phyloP scores from a whole-genome alignment of 2,329 filamentous ascomycete species.

The Pseudogymnoascus destructans region DNA sequence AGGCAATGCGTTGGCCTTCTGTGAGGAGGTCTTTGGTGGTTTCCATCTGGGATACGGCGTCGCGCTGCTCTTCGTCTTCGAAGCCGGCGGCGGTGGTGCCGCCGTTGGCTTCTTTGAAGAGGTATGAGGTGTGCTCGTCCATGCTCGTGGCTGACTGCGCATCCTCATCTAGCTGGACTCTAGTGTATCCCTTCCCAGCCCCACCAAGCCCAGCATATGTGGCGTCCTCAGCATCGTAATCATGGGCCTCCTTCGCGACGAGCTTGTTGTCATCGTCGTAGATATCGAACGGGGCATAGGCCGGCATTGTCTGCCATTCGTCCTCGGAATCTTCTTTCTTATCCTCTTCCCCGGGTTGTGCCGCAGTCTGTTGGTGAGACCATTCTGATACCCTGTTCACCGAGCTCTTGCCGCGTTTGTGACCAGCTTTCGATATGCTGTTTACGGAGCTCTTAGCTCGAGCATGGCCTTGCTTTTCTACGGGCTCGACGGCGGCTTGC shows the following conservation, averaged over 20 bases:
- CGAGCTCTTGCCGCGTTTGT: conserved; percentile 4
- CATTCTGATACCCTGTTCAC: conserved; percentile 52
- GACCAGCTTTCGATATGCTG: neutral
- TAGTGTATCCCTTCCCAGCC: conserved; percentile 87
- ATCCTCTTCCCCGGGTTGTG: conserved; percentile 39
- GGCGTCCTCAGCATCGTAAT: conserved; percentile 52
- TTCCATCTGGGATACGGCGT: conserved; percentile 81
- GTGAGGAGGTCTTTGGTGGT: conserved; percentile 91
- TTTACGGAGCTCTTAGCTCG: conserved; percentile 8
- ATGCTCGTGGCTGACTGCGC: conserved; percentile 86
- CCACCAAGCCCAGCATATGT: conserved; percentile 70
- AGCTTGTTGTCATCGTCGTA: conserved; percentile 90
- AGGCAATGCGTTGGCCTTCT: conserved; percentile 89
- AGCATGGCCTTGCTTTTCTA: conserved; percentile 12
- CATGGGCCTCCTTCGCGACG: conserved; percentile 65
- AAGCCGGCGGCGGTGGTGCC: conserved; percentile 44
- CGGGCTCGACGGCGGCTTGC: neutral
- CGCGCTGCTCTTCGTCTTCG: conserved; percentile 70
- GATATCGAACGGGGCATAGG: conserved; percentile 83
- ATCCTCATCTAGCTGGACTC: conserved; percentile 91
- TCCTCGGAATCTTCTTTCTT: conserved; percentile 48
- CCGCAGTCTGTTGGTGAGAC: conserved; percentile 67
- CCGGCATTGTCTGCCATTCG: conserved; percentile 87
- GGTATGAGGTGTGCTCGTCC: conserved; percentile 92
- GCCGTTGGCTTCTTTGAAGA: conserved; percentile 66